A percentile compares a stretch with the other conserved stretches of the same genome.
phyloP scores from a whole-genome alignment of 371 early-diverging fungal genomes.

The Mucor sp. region DNA sequence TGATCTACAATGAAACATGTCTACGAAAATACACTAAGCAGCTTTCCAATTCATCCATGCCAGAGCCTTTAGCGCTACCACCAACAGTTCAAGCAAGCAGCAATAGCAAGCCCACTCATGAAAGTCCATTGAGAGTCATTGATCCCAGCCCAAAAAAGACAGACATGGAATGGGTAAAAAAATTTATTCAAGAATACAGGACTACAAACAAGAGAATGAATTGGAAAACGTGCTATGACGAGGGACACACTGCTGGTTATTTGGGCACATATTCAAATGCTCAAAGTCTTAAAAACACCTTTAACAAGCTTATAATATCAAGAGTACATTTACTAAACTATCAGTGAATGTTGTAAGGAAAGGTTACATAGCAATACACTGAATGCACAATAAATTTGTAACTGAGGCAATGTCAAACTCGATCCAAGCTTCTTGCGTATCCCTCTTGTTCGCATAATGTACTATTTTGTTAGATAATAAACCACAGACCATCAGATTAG shows the following conservation, averaged over 20 bases:
- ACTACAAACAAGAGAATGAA: slow-evolving; percentile 21
- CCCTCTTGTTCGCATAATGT: too few species aligned
- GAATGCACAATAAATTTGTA: too few species aligned
- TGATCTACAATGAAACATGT: slow-evolving; percentile 19
- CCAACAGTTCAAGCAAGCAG: slow-evolving; percentile 13
- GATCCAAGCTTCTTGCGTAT: too few species aligned
- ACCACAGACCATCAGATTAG: too few species aligned
- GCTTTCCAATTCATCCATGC: slow-evolving; percentile 9
- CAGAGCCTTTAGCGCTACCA: slow-evolving; percentile 11
- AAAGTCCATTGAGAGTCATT: slow-evolving; percentile 11
- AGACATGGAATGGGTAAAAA: slow-evolving; percentile 18
- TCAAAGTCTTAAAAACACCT: slow-evolving; percentile 22
- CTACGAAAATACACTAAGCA: slow-evolving; percentile 13
- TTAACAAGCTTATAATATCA: slow-evolving; percentile 18
- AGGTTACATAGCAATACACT: too few species aligned
- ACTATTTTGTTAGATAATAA: too few species aligned
- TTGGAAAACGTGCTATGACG: slow-evolving; percentile 16
- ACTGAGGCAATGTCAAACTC: too few species aligned
- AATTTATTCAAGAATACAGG: slow-evolving; percentile 16
- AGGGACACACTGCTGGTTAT: slow-evolving; percentile 21
- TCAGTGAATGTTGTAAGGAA: too few species aligned
- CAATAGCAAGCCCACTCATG: slow-evolving; percentile 8
- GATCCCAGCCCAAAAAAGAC: slow-evolving; percentile 14
- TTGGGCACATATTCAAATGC: slow-evolving; percentile 16
- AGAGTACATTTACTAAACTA: slow-evolving; percentile 10